Evolutionary conservation across 805 yeast genomes (phyloP), one percentile per base, ranked within the genome.

Genomic region (Kluyveromyces aestuarii): DNA sequence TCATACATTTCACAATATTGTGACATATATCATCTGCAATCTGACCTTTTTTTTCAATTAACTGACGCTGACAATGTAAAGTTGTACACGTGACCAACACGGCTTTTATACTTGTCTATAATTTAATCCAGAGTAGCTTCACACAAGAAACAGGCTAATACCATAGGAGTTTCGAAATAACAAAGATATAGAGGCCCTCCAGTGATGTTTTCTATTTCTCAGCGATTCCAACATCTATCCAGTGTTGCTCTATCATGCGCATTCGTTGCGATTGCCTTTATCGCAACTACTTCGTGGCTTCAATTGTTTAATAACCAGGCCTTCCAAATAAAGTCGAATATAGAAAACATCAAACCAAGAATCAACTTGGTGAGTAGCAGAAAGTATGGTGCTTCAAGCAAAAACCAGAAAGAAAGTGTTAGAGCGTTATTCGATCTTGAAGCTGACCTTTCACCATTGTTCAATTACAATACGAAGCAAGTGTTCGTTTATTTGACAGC

Each of bases 401-500:
- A 82, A 45, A 76, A 73, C 54, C 82, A 86, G 45, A 89, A 84
- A 68, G 96, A 90, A 61, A 87, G 87, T 62, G 73, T 84, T 49
- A 78, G 75, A 56, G 64, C 89, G 38, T 68, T 69, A 11, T 89
- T 93, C 59, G 95, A 87, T 62, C 69, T 93, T 43, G 79, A 79
- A 6, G 72, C 78, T 1, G 96, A 91, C 66, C 72, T 91, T 52
- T 63, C 86, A 1, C 82, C 87, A 1, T 73, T 93, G 46, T 90
- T 90, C 76, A 89, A 85, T 66, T 91, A 97, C 96, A 93, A 91
- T 68, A 93, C 99, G 11, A 91, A 91, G 63, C 98, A 91, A 67
- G 81, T 91, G n/a, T 91, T 93, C 60, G 86, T 84, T 6, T 93
- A 91, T 60, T 72, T 93, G 53, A 86, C 95, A 2, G 96, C 95